Conservation (phyloP, 1,139 yeast species). For the Scheffersomyces stambukii region DNA sequence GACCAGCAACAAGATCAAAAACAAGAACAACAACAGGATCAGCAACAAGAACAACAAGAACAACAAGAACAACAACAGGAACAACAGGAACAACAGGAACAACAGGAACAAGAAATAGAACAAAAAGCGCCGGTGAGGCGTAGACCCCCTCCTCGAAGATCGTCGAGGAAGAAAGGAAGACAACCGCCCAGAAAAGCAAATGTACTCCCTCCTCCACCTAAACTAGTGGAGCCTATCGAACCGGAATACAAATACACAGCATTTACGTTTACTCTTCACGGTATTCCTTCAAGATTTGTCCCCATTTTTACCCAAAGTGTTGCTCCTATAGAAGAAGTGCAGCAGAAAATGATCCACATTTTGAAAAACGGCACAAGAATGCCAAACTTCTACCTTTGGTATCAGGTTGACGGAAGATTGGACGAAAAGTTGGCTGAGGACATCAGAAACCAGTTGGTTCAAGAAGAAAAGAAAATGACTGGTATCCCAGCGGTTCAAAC, state of each 20-base stretch:
- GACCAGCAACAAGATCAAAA: conserved; percentile 1
- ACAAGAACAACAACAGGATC: conserved; percentile 1
- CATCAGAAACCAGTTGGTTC: conserved; percentile 34
- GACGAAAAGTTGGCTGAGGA: conserved; percentile 57
- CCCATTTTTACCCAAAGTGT: conserved; percentile 73
- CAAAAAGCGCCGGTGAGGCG: conserved; percentile 13
- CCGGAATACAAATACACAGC: conserved; percentile 52
- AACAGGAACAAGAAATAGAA: conserved; percentile 1
- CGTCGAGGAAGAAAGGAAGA: conserved; percentile 17
- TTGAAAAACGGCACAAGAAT: conserved; percentile 59
- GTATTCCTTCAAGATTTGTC: conserved; percentile 61
- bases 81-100: conserved; percentile 1
- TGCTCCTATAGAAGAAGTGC: conserved; percentile 51
- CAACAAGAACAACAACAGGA: conserved; percentile 5
- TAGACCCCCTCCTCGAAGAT: conserved; percentile 19
- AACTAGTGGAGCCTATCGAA: conserved; percentile 21
- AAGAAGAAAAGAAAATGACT: conserved; percentile 42
- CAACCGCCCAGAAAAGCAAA: conserved; percentile 18
- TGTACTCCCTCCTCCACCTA: conserved; percentile 18
- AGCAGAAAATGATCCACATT: conserved; percentile 56
- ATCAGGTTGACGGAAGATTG: conserved; percentile 74
- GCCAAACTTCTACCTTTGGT: conserved; percentile 71
- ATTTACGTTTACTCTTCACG: conserved; percentile 58
- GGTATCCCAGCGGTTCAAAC: conserved; percentile 23
- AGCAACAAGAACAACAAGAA: conserved; percentile 2